Conservation (phyloP, 2,329 filamentous ascomycete genomes). For the Nemania abortiva region DNA sequence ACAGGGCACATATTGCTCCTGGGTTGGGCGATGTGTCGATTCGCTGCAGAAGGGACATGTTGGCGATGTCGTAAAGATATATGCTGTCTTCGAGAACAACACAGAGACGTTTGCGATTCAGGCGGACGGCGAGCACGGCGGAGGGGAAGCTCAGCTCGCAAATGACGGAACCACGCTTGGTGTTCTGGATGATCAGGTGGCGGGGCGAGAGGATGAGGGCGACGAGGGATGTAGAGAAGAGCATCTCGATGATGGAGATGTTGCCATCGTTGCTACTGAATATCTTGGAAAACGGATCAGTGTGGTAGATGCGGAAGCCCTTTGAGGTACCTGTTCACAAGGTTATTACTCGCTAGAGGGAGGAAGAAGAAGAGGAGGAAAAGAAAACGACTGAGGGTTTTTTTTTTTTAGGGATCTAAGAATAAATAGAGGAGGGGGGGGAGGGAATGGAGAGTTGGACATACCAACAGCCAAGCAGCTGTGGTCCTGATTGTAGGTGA, state of each 20-base stretch:
- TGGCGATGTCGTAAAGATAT: constrained; percentile 98
- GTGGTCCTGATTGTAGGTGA: constrained; percentile 99
- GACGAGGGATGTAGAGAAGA: constrained; percentile 97
- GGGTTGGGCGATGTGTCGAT: constrained; percentile 96
- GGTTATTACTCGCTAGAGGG: constrained; percentile 9
- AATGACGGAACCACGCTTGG: constrained; percentile 86
- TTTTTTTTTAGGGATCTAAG: not conserved
- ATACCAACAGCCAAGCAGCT: constrained; percentile 94
- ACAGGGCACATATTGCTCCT: constrained; percentile 89
- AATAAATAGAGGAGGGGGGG: not conserved
- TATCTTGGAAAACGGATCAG: constrained; percentile 94
- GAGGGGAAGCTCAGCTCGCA: constrained; percentile 99
- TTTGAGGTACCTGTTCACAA: constrained; percentile 79
- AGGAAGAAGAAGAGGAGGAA: constrained; percentile 5
- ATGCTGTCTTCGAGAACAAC: constrained; percentile 96
- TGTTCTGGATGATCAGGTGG: constrained; percentile 95
- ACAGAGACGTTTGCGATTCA: constrained; percentile 93
- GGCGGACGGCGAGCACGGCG: constrained; percentile 90
- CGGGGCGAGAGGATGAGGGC: constrained; percentile 92
- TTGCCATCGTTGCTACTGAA: constrained; percentile 96
- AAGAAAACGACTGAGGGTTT: not conserved
- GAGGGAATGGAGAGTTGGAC: constrained; percentile 49
- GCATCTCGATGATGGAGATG: constrained; percentile 96
- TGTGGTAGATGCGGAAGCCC: constrained; percentile 96
- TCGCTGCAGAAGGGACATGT: constrained; percentile 94